These are phyloP conservation scores for barley (Hordeum vulgare) DNA, from an alignment of 176 grass and related monocot genomes.

Conservation along the genomic window DNA sequence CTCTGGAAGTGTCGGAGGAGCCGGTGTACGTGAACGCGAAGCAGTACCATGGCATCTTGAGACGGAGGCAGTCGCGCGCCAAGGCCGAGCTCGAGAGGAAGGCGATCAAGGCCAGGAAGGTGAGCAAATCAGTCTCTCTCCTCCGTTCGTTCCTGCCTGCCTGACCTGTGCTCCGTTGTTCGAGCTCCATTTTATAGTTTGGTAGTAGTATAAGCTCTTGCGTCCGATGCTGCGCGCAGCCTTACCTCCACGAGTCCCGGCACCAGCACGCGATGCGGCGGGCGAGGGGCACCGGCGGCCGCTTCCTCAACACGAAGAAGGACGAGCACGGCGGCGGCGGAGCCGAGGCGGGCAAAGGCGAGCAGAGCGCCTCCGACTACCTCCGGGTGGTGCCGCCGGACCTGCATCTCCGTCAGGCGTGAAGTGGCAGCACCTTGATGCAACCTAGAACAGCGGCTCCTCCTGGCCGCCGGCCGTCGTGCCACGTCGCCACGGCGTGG, in stretches of 20 bases:
- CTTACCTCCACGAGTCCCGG: conserved; percentile 83
- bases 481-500: too few relatives aligned
- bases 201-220: background rate
- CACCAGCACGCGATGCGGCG: conserved; percentile 76
- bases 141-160: background rate
- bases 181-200: background rate
- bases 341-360: conserved; percentile 31
- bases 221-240: conserved; percentile 26
- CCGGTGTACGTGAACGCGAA: conserved; percentile 99
- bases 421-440: background rate
- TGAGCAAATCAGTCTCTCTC: conserved; percentile 3
- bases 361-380: conserved; percentile 10
- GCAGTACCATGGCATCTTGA: conserved; percentile 91
- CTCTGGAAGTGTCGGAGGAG: conserved; percentile 80
- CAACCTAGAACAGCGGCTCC: conserved; percentile 41
- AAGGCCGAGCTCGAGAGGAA: conserved; percentile 94
- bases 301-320: conserved; percentile 87
- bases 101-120: conserved; percentile 70
- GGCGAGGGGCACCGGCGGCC: conserved; percentile 69
- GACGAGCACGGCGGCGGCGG: conserved; percentile 13
- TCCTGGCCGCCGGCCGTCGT: background rate
- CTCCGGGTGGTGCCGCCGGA: conserved; percentile 13
- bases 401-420: conserved; percentile 35
- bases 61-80: conserved; percentile 78
- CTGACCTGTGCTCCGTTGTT: background rate